A percentile compares a stretch with the other conserved stretches of the same genome.
phyloP scores from a whole-genome alignment of 805 yeast species.

The Saccharomycopsis amapae region DNA sequence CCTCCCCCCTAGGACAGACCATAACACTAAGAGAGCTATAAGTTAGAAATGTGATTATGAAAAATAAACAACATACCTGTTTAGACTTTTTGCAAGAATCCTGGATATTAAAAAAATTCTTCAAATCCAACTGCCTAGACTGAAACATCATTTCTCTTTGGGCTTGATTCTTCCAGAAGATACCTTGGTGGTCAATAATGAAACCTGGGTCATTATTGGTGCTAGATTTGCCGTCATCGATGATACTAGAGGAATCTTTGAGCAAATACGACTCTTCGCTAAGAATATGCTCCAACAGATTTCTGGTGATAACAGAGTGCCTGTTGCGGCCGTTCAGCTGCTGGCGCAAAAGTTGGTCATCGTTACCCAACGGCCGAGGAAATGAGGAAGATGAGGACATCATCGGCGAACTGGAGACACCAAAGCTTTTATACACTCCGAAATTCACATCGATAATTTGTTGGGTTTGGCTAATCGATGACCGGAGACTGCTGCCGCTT shows the following conservation, averaged over 20 bases:
- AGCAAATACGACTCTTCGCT: background rate
- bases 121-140: conserved; percentile 24
- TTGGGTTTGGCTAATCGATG: conserved; percentile 6
- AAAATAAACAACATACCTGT: conserved; percentile 20
- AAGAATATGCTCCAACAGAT: background rate
- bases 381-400: background rate
- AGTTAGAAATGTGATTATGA: no score
- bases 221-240: background rate
- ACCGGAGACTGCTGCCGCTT: background rate
- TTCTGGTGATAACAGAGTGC: no score
- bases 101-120: conserved; percentile 25
- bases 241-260: background rate
- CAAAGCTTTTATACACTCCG: background rate
- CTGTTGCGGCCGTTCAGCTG: no score
- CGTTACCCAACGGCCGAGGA: no score
- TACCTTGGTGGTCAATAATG: conserved; percentile 28
- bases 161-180: conserved; percentile 25
- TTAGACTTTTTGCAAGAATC: conserved; percentile 24
- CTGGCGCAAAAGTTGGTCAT: no score
- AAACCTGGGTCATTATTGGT: background rate
- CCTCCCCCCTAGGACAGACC: no score
- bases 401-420: background rate
- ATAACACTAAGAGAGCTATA: no score
- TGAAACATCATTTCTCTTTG: conserved; percentile 24
- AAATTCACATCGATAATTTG: conserved; percentile 12